phyloP scores from a whole-genome alignment of 495 filamentous ascomycete species.

The Tuber microsphaerosporum region DNA sequence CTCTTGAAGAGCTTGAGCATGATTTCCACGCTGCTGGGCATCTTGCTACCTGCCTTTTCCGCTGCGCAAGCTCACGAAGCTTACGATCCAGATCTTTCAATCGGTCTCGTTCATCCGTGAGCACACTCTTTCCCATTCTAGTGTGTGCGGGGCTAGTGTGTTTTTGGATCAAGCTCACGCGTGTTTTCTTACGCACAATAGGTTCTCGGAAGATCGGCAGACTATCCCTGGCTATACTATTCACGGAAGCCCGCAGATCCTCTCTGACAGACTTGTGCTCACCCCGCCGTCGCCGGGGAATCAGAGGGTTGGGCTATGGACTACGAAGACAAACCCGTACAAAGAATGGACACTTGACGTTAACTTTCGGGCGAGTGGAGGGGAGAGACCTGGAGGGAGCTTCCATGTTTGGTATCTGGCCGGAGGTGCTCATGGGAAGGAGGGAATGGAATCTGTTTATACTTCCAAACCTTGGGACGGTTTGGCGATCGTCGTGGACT shows the following conservation, averaged over 20 bases:
- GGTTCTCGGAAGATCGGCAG: slow-evolving; percentile 53
- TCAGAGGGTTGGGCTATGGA: slow-evolving; percentile 74
- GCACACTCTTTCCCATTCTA: slow-evolving; percentile 8
- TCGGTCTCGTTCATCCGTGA: slow-evolving; percentile 38
- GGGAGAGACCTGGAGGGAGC: slow-evolving; percentile 79
- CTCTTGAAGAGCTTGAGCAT: slow-evolving; percentile 29
- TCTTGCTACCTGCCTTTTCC: slow-evolving; percentile 23
- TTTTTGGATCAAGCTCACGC: slow-evolving; percentile 35
- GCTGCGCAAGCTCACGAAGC: slow-evolving; percentile 10
- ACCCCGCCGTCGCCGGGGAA: slow-evolving; percentile 86
- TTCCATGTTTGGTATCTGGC: slow-evolving; percentile 88
- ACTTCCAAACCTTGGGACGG: slow-evolving; percentile 54
- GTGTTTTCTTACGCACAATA: slow-evolving; percentile 29
- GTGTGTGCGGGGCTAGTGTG: not conserved
- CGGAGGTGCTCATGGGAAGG: slow-evolving; percentile 24
- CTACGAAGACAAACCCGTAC: slow-evolving; percentile 54
- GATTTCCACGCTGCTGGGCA: slow-evolving; percentile 19
- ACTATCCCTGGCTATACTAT: slow-evolving; percentile 60
- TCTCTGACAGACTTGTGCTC: slow-evolving; percentile 86
- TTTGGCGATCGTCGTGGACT: slow-evolving; percentile 76
- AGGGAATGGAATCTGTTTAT: slow-evolving; percentile 35
- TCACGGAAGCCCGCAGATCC: slow-evolving; percentile 67
- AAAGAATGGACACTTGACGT: slow-evolving; percentile 75
- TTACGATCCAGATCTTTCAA: slow-evolving; percentile 33
- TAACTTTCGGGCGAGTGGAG: slow-evolving; percentile 79